phyloP scores from a whole-genome alignment of 805 yeast species.

The Suhomyces tanzawaensis region DNA sequence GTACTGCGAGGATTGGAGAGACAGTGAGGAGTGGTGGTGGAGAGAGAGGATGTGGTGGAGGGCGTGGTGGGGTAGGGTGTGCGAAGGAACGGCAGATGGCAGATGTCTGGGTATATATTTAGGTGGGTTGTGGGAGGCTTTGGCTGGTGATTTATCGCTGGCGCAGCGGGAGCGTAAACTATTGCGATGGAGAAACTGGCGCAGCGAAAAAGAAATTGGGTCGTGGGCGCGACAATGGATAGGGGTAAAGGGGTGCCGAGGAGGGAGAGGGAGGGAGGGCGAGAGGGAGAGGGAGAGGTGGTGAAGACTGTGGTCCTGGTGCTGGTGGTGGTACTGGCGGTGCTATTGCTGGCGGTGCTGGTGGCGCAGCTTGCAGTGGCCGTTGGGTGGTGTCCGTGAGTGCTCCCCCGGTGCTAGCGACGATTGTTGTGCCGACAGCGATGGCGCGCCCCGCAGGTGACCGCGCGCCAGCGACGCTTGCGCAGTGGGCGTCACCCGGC shows the following conservation, averaged over 20 bases:
- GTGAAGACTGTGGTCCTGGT: not conserved
- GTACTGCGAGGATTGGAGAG: not conserved
- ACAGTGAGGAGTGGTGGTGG: not conserved
- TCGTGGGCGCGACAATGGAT: not conserved
- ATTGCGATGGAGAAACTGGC: not conserved
- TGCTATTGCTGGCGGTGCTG: not conserved
- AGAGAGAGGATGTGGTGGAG: not conserved
- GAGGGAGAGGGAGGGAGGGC: not conserved
- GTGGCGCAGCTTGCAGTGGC: not conserved
- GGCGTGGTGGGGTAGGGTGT: not conserved
- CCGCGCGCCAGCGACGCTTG: no score
- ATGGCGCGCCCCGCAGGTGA: no score
- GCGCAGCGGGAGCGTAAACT: not conserved
- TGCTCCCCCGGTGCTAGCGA: no score
- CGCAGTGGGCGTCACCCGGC: no score
- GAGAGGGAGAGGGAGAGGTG: not conserved
- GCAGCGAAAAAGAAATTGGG: not conserved
- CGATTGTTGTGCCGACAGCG: no score
- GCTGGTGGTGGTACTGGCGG: not conserved
- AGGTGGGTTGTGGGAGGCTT: no score
- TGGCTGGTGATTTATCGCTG: not conserved
- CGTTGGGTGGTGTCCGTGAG: no score
- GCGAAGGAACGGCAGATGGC: not conserved
- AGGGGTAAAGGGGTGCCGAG: conserved; percentile 1
- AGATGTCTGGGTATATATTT: not conserved